Conservation (phyloP, 176 grass and related monocot genomes). For the Carex cristatella region DNA sequence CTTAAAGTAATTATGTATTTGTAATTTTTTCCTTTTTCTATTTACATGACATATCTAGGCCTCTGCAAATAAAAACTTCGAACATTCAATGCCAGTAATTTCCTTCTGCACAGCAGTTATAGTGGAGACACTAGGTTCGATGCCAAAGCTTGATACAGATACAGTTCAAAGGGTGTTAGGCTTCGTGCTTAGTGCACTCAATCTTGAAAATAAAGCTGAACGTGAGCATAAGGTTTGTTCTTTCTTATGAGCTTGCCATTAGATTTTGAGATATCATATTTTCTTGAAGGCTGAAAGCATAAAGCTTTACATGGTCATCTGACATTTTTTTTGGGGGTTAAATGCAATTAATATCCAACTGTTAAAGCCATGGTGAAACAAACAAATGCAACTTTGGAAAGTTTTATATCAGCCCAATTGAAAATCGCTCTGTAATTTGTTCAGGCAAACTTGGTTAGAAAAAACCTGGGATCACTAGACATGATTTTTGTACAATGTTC, state of each 20-base stretch:
- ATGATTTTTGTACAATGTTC: background rate
- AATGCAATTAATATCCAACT: background rate
- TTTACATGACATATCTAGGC: constrained; percentile 40
- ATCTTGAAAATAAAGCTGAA: constrained; percentile 48
- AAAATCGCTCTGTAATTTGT: background rate
- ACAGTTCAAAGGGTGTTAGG: constrained; percentile 68
- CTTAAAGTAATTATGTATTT: background rate
- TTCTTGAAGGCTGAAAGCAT: background rate
- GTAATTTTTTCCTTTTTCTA: constrained; percentile 1
- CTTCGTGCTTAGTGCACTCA: constrained; percentile 78
- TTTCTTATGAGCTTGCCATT: background rate
- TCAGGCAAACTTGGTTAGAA: background rate
- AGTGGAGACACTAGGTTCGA: constrained; percentile 77
- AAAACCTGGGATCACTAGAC: background rate
- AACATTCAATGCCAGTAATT: constrained; percentile 55
- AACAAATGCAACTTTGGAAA: background rate
- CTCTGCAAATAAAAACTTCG: constrained; percentile 59
- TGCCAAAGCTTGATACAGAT: constrained; percentile 78
- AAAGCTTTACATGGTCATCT: background rate
- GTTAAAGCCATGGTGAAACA: background rate
- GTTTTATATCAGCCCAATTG: background rate
- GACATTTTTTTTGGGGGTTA: background rate
- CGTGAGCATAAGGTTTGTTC: constrained; percentile 67
- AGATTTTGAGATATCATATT: background rate
- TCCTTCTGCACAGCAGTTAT: constrained; percentile 79